These are phyloP conservation scores for Pythium scleroteichum DNA, from an alignment of 352 stramenopile species.

Conservation along the genomic window DNA sequence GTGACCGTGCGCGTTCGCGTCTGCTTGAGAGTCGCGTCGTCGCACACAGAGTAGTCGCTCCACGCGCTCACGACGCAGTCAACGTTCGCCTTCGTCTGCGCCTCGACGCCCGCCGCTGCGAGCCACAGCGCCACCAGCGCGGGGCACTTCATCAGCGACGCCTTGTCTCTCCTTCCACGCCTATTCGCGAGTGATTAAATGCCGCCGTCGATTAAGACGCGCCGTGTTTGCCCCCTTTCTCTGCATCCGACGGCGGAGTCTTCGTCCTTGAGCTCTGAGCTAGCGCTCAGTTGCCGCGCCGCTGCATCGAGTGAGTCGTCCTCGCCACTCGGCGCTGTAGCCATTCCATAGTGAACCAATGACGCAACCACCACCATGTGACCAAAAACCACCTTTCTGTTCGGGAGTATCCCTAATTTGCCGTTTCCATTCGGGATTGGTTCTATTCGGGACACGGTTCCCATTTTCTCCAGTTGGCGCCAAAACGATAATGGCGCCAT, in stretches of 20 bases:
- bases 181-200: too few relatives aligned
- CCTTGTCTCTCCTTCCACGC: not conserved
- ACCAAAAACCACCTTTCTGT: too few relatives aligned
- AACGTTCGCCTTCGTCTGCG: constrained; percentile 37
- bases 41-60: constrained; percentile 41
- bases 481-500: constrained; percentile 25
- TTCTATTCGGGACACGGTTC: not conserved
- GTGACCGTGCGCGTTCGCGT: constrained; percentile 40
- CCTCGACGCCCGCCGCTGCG: not conserved
- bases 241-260: too few relatives aligned
- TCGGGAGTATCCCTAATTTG: not conserved
- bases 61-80: constrained; percentile 60
- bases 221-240: too few relatives aligned
- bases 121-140: constrained; percentile 1
- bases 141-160: not conserved
- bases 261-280: not conserved
- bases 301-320: too few relatives aligned
- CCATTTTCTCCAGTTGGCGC: not conserved
- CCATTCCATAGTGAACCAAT: too few relatives aligned
- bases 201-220: too few relatives aligned
- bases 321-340: too few relatives aligned
- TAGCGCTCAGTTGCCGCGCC: too few relatives aligned
- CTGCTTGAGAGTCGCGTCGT: constrained; percentile 39
- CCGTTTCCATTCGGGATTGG: constrained; percentile 1
- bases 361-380: too few relatives aligned